A percentile compares a stretch with the other conserved stretches of the same genome.
Conservation (phyloP, 2,329 filamentous ascomycete species). For the Paecilomyces variotii region DNA sequence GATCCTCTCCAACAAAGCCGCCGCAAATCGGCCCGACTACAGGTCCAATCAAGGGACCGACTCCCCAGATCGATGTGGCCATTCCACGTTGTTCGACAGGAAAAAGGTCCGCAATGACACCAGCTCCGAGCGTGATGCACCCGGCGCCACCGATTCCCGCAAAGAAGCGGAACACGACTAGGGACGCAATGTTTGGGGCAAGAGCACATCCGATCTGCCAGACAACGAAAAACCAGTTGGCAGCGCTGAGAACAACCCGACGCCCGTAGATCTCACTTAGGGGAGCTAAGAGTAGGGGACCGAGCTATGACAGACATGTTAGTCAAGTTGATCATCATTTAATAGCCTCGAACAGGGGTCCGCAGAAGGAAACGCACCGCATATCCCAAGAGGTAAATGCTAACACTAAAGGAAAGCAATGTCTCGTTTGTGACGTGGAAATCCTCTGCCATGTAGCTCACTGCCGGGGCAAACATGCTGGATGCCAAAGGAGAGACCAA, state of each 20-base stretch:
- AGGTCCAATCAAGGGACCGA: constrained; percentile 31
- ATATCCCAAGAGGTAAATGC: constrained; percentile 23
- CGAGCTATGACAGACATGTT: constrained; percentile 14
- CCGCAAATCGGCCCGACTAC: constrained; percentile 28
- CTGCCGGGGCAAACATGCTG: constrained; percentile 24
- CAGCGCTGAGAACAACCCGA: constrained; percentile 51
- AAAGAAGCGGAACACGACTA: constrained; percentile 59
- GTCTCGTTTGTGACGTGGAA: constrained; percentile 15
- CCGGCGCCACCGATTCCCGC: constrained; percentile 38
- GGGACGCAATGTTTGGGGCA: constrained; percentile 47
- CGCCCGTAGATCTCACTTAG: constrained; percentile 58
- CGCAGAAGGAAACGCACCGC: constrained; percentile 7
- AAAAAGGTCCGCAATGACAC: constrained; percentile 41
- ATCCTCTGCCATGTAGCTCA: constrained; percentile 15
- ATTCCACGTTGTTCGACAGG: constrained; percentile 32
- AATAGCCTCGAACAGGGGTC: not conserved
- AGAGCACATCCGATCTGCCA: constrained; percentile 57
- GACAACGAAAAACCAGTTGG: constrained; percentile 49
- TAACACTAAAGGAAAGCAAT: constrained; percentile 21
- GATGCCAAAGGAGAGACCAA: constrained; percentile 25
- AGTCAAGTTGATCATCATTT: not conserved
- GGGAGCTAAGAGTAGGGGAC: constrained; percentile 57
- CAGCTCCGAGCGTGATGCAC: constrained; percentile 36
- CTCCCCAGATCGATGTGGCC: constrained; percentile 36
- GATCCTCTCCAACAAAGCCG: constrained; percentile 32